Evolutionary conservation across 139 green algal genomes (phyloP).

Genomic region (Monoraphidium neglectum): DNA sequence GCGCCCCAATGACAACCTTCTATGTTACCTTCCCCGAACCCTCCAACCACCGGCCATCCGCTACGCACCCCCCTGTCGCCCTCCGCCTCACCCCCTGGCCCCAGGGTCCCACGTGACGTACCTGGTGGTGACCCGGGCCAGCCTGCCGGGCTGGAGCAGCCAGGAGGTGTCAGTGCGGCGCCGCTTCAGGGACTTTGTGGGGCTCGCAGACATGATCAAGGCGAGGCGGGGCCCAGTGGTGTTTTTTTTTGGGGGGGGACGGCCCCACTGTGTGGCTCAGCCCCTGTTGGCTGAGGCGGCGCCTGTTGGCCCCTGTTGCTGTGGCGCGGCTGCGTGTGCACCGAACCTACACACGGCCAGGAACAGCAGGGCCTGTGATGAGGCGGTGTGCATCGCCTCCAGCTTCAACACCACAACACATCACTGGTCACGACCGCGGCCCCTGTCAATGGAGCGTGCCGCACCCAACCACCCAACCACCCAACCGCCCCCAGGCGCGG

Average conservation of each 20-base stretch:
- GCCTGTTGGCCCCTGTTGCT: too few species aligned
- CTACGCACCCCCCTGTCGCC: background rate
- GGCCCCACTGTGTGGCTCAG: too few species aligned
- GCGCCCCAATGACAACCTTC: conserved; percentile 42
- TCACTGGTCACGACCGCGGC: too few species aligned
- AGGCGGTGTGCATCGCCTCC: background rate
- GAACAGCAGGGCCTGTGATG: too few species aligned
- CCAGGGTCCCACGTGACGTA: conserved; percentile 63
- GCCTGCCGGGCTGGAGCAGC: conserved; percentile 11
- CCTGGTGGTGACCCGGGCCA: conserved; percentile 52
- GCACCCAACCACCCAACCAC: too few species aligned
- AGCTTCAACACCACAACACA: background rate
- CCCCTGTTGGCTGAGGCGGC: too few species aligned
- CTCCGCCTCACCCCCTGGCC: background rate
- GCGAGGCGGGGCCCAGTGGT: conserved; percentile 7
- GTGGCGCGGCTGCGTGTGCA: too few species aligned
- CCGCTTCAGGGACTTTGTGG: conserved; percentile 65
- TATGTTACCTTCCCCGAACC: background rate
- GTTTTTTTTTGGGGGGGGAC: background rate
- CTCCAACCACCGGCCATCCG: background rate
- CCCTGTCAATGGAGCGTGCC: too few species aligned
- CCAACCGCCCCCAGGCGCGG: conserved; percentile 19
- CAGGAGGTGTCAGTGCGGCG: conserved; percentile 41
- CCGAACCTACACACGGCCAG: too few species aligned
- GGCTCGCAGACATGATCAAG: conserved; percentile 59